Evolutionary conservation across 2,329 filamentous ascomycete genomes (phyloP).

Genomic region (Colletotrichum truncatum): DNA sequence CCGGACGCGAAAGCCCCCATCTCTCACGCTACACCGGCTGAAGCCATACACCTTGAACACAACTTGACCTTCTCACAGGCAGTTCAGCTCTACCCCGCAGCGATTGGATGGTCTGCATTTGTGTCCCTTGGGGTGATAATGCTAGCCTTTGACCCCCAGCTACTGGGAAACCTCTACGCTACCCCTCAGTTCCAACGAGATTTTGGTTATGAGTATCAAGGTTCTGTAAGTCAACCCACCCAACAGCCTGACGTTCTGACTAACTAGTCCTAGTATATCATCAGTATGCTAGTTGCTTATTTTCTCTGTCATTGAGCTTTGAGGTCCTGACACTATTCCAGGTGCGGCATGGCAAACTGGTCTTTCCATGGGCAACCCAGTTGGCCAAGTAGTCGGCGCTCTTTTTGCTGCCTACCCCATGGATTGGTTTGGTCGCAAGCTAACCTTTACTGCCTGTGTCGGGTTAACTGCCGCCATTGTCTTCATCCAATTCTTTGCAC

Average conservation of each 20-base stretch:
- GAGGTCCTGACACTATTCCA: slow-evolving; percentile 18
- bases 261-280: slow-evolving; percentile 40
- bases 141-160: slow-evolving; percentile 71
- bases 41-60: slow-evolving; percentile 51
- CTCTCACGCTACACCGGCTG: slow-evolving; percentile 37
- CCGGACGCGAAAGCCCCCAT: background rate
- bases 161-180: slow-evolving; percentile 70
- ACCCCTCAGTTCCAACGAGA: slow-evolving; percentile 65
- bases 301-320: background rate
- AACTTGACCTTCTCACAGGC: slow-evolving; percentile 48
- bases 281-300: slow-evolving; percentile 34
- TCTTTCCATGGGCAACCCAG: slow-evolving; percentile 61
- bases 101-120: slow-evolving; percentile 65
- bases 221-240: slow-evolving; percentile 37
- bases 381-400: slow-evolving; percentile 66
- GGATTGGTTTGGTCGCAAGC: slow-evolving; percentile 54
- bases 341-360: slow-evolving; percentile 56
- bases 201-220: slow-evolving; percentile 61
- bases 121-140: slow-evolving; percentile 70
- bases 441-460: slow-evolving; percentile 55
- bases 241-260: background rate
- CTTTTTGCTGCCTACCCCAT: slow-evolving; percentile 58
- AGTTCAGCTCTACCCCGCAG: slow-evolving; percentile 52
- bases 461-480: slow-evolving; percentile 59
- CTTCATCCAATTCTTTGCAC: slow-evolving; percentile 71